Percentiles rank a stretch among this genome's conserved stretches.
Conservation (phyloP, 1,139 yeast species). For the Candida frijolesensis region DNA sequence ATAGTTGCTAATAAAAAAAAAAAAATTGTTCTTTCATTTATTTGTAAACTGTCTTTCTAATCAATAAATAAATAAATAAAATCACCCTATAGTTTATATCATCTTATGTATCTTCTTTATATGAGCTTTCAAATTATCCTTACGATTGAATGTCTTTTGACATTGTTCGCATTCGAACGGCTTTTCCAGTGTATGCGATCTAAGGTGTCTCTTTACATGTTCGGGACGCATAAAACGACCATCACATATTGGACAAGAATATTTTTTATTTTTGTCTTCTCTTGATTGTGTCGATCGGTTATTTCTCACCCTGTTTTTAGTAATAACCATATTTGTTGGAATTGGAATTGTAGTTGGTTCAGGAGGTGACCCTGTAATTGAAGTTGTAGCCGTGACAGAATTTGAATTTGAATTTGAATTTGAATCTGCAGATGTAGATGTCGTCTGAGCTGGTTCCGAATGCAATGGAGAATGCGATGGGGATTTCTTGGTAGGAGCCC, state of each 20-base stretch:
- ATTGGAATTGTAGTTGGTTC: conserved; percentile 14
- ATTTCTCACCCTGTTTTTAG: conserved; percentile 17
- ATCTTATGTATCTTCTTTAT: conserved; percentile 59
- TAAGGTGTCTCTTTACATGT: conserved; percentile 87
- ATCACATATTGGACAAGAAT: conserved; percentile 77
- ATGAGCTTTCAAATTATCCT: conserved; percentile 70
- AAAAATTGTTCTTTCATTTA: not conserved
- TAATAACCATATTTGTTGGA: conserved; percentile 15
- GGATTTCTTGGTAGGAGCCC: not conserved
- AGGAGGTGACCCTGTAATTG: conserved; percentile 1
- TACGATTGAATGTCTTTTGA: conserved; percentile 73
- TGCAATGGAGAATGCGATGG: not conserved
- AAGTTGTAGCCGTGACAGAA: conserved; percentile 7
- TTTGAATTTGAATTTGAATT: not conserved
- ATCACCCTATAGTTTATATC: not conserved
- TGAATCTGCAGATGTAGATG: not conserved
- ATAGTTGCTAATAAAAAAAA: not conserved
- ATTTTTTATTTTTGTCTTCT: conserved; percentile 60
- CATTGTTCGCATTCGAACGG: conserved; percentile 84
- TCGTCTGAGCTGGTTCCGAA: not conserved
- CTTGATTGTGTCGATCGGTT: conserved; percentile 15
- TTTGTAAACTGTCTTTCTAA: not conserved
- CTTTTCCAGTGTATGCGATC: conserved; percentile 84
- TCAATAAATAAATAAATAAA: not conserved
- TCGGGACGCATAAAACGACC: conserved; percentile 85